These are phyloP conservation scores for Omphalea diandra DNA, from an alignment of 441 rosid genomes.

Conservation along the genomic window DNA sequence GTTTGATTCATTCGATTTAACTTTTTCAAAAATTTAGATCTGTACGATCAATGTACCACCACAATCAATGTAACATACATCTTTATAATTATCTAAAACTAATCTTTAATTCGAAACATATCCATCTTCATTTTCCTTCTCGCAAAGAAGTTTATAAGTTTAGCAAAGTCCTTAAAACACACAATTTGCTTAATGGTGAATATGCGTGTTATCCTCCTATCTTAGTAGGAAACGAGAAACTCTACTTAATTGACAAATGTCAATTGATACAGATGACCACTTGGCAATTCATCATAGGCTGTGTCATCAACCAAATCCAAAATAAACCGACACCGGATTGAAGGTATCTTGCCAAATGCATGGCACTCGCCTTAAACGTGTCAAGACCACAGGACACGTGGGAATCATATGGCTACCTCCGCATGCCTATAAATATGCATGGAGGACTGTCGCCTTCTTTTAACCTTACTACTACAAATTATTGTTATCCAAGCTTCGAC, in stretches of 20 bases:
- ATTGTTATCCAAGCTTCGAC: too few relatives aligned
- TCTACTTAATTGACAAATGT: background rate
- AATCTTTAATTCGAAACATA: too few relatives aligned
- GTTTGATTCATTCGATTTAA: too few relatives aligned
- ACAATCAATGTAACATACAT: too few relatives aligned
- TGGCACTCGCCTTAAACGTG: conserved; percentile 35
- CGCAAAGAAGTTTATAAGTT: too few relatives aligned
- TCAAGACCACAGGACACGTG: conserved; percentile 29
- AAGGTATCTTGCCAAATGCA: background rate
- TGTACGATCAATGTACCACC: too few relatives aligned
- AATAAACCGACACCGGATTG: background rate
- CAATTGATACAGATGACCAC: background rate
- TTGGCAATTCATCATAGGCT: conserved; percentile 5
- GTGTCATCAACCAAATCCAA: background rate
- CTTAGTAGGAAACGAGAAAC: background rate
- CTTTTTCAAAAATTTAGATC: too few relatives aligned
- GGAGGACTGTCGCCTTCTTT: background rate
- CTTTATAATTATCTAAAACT: too few relatives aligned
- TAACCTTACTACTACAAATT: background rate
- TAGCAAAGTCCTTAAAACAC: too few relatives aligned
- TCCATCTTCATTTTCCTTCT: too few relatives aligned
- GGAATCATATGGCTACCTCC: background rate
- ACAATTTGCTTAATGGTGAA: too few relatives aligned
- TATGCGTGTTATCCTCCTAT: too few relatives aligned
- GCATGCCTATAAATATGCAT: conserved; percentile 9